Conservation (phyloP, 2,329 filamentous ascomycete genomes). For the Fusarium decemcellulare region DNA sequence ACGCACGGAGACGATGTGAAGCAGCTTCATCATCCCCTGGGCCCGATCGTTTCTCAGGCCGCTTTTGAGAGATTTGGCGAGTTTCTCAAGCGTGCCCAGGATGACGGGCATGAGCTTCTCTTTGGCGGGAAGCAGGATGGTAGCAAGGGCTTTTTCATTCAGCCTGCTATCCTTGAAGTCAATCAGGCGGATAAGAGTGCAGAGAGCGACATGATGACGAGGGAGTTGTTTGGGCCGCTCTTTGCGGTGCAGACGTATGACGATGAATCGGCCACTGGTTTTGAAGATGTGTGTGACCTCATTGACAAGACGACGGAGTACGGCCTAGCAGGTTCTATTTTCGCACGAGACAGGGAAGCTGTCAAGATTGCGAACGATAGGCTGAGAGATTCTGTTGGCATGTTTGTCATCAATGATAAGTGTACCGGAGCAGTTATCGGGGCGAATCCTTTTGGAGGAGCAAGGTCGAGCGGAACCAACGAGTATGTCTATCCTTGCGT, state of each 20-base stretch:
- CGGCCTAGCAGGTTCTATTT: slow-evolving; percentile 17
- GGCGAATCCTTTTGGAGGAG: slow-evolving; percentile 22
- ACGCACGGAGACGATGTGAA: slow-evolving; percentile 17
- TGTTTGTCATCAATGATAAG: slow-evolving; percentile 24
- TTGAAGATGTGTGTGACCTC: slow-evolving; percentile 16
- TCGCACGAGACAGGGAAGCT: slow-evolving; percentile 17
- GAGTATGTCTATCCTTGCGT: slow-evolving; percentile 10
- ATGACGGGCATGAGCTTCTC: slow-evolving; percentile 12
- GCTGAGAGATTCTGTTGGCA: slow-evolving; percentile 16
- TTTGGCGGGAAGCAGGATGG: slow-evolving; percentile 11
- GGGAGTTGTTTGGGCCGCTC: slow-evolving; percentile 17
- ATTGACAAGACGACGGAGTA: slow-evolving; percentile 22
- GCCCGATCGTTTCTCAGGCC: slow-evolving; percentile 5
- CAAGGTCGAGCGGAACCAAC: slow-evolving; percentile 19
- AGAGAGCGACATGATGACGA: slow-evolving; percentile 18
- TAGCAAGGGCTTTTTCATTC: slow-evolving; percentile 15
- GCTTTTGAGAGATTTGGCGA: slow-evolving; percentile 17
- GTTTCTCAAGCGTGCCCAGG: slow-evolving; percentile 1
- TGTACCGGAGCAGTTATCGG: slow-evolving; percentile 25
- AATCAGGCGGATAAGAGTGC: background rate
- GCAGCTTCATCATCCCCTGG: slow-evolving; percentile 12
- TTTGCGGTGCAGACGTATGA: slow-evolving; percentile 20
- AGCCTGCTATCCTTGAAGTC: slow-evolving; percentile 12
- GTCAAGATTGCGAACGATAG: slow-evolving; percentile 10
- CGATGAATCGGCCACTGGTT: background rate